A percentile compares a stretch with the other conserved stretches of the same genome.
These are phyloP conservation scores for Candida albicans DNA, from an alignment of 1,139 yeast species.

Conservation along the genomic window DNA sequence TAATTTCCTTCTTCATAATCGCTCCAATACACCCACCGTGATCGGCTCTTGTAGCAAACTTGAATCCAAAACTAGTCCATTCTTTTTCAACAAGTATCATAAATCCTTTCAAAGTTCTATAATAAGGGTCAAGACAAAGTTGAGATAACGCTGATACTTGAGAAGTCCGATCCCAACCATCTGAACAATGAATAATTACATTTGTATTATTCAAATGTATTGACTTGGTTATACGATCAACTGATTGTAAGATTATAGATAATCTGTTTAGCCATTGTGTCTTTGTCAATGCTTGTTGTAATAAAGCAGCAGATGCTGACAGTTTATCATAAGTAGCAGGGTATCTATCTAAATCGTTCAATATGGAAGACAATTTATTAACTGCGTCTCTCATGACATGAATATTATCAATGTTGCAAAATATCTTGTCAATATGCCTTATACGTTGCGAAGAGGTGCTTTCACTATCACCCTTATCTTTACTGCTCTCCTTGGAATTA, in stretches of 20 bases:
- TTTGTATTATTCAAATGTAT: slow-evolving; percentile 81
- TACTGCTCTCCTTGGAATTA: background rate
- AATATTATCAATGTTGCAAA: slow-evolving; percentile 89
- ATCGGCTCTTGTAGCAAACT: slow-evolving; percentile 82
- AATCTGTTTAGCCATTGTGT: slow-evolving; percentile 82
- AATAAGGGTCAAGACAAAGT: slow-evolving; percentile 86
- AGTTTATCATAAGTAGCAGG: slow-evolving; percentile 23
- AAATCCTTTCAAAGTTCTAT: slow-evolving; percentile 84
- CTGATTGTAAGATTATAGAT: slow-evolving; percentile 67
- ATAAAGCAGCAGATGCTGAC: slow-evolving; percentile 23
- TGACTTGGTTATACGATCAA: slow-evolving; percentile 76
- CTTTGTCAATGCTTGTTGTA: slow-evolving; percentile 52
- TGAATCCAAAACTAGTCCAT: slow-evolving; percentile 93
- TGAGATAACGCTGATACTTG: slow-evolving; percentile 85
- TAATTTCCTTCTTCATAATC: slow-evolving; percentile 23
- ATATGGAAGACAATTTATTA: slow-evolving; percentile 57
- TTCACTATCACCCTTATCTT: slow-evolving; percentile 3
- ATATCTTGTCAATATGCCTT: slow-evolving; percentile 55
- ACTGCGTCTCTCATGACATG: slow-evolving; percentile 92
- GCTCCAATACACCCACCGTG: slow-evolving; percentile 58
- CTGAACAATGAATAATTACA: slow-evolving; percentile 88
- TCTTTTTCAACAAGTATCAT: slow-evolving; percentile 86
- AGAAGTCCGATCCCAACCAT: slow-evolving; percentile 98
- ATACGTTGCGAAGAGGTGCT: slow-evolving; percentile 4
- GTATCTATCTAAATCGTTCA: slow-evolving; percentile 66